Conservation (phyloP, 768 basidiomycete genomes). For the Tephrocybe sp. region DNA sequence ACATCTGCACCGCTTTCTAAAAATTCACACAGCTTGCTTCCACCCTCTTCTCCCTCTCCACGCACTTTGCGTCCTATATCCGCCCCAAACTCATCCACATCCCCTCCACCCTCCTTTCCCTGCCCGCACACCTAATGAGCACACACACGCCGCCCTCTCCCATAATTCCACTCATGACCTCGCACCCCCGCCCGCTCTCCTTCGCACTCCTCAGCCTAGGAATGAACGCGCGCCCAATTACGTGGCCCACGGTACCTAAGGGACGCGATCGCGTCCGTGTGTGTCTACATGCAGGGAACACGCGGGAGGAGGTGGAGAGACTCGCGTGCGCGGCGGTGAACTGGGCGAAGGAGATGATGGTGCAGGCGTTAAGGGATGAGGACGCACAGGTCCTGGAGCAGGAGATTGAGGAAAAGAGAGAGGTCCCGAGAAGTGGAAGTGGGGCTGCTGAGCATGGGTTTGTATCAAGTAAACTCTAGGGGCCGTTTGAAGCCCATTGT, state of each 20-base stretch:
- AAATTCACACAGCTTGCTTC: constrained; percentile 24
- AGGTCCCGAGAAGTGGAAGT: background rate
- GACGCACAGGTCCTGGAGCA: background rate
- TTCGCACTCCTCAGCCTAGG: constrained; percentile 56
- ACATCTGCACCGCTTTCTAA: background rate
- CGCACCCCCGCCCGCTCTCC: constrained; percentile 77
- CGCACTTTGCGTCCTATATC: constrained; percentile 36
- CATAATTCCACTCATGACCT: constrained; percentile 84
- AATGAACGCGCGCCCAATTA: constrained; percentile 75
- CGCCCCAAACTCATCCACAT: constrained; percentile 31
- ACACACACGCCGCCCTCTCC: constrained; percentile 50
- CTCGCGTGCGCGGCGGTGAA: constrained; percentile 50
- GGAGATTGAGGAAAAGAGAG: background rate
- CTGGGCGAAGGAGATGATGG: constrained; percentile 45
- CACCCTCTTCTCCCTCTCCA: constrained; percentile 45
- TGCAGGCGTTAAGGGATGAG: constrained; percentile 12
- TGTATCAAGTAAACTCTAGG: constrained; percentile 5
- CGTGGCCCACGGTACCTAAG: constrained; percentile 87
- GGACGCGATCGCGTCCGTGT: constrained; percentile 84
- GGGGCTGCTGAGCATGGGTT: background rate
- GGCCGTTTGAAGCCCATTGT: no score
- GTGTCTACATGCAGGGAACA: constrained; percentile 85
- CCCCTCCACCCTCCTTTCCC: constrained; percentile 34
- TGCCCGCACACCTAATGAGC: constrained; percentile 35
- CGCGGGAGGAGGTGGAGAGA: constrained; percentile 56